Base-by-base conservation (phyloP, 176 grass and related monocot genomes). In the Eleusine indica region DNA sequence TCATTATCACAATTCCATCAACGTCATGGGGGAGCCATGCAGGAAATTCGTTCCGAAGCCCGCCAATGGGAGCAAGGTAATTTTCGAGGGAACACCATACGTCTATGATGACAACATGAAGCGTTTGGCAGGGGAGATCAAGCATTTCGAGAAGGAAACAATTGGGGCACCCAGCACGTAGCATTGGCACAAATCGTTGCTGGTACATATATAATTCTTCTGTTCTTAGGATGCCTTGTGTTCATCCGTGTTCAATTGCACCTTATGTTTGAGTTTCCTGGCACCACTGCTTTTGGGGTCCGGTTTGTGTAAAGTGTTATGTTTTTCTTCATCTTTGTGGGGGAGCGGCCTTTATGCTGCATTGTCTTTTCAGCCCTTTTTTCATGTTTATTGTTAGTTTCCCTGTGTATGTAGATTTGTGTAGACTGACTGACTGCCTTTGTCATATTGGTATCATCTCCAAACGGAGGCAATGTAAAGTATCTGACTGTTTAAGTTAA, bases 1-100 rank as follows among this genome's bases (percentile, higher is more conserved):
- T 61, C 94, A 97, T 48, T 97, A 97, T 77, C 94, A 97, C 21
- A 93, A 91, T 30, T 89, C 92, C 1, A 94, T 94, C 77, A 93
- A 89, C 9, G 52, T 89, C 79, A 56, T 91, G 86, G 87, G 84
- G 63, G 90, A 94, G 35, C 80, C 81, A 0, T 92, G 92, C 81
- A 54, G 54, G 30, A 51, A 87, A 42, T 91, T 97, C 3, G 84
- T 86, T 68, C 74, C 68, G 1, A 86, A 74, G 44, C 79, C 84
- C 5, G 19, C 19, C 62, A 89, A 92, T 52, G 77, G 68, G 9
- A 86, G 66, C 40, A 80, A 47, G 30, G 43, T 92, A 74, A 84
- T 81, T 51, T 91, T 87, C 9, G 88, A 97, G 62, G 86, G 90
- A 56, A 86, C 74, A 74, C 90, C 90, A 0, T 97, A 92, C 3